Conservation (phyloP, 2,329 filamentous ascomycete genomes). For the Neodidymelliopsis sp. region DNA sequence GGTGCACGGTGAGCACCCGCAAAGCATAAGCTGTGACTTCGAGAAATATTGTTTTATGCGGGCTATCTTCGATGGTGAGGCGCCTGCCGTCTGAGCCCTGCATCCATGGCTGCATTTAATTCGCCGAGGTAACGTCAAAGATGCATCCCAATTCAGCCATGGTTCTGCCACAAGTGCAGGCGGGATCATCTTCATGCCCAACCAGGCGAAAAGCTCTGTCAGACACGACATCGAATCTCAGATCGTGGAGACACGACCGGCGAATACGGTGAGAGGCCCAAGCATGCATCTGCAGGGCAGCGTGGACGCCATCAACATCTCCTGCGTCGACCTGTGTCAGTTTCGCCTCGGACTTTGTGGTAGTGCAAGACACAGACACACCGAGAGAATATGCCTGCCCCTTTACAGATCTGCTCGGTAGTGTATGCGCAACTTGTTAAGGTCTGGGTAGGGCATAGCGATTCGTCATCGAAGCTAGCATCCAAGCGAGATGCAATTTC, state of each 20-base stretch:
- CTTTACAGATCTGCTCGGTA: slow-evolving; percentile 23
- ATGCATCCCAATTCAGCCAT: slow-evolving; percentile 30
- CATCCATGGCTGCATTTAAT: slow-evolving; percentile 31
- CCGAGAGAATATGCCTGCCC: slow-evolving; percentile 29
- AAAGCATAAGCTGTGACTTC: slow-evolving; percentile 25
- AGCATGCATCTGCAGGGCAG: slow-evolving; percentile 7
- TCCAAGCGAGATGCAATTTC: slow-evolving; percentile 15
- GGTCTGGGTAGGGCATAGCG: slow-evolving; percentile 29
- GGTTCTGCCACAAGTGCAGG: slow-evolving; percentile 26
- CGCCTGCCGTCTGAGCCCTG: slow-evolving; percentile 40
- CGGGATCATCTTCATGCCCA: slow-evolving; percentile 32
- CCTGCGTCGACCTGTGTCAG: slow-evolving; percentile 21
- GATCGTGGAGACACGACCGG: slow-evolving; percentile 32
- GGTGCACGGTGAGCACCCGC: slow-evolving; percentile 14
- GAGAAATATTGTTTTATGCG: slow-evolving; percentile 38
- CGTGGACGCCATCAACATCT: slow-evolving; percentile 2
- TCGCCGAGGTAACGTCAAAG: slow-evolving; percentile 37
- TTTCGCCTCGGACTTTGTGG: slow-evolving; percentile 23
- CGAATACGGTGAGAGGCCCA: slow-evolving; percentile 13
- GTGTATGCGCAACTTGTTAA: slow-evolving; percentile 23
- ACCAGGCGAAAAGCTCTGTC: slow-evolving; percentile 27
- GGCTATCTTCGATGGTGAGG: slow-evolving; percentile 36
- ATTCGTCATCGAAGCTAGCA: slow-evolving; percentile 38
- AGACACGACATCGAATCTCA: slow-evolving; percentile 32
- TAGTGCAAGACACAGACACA: slow-evolving; percentile 19